Base-by-base conservation (phyloP, 2,329 filamentous ascomycete genomes). In the Knufia petricola region DNA sequence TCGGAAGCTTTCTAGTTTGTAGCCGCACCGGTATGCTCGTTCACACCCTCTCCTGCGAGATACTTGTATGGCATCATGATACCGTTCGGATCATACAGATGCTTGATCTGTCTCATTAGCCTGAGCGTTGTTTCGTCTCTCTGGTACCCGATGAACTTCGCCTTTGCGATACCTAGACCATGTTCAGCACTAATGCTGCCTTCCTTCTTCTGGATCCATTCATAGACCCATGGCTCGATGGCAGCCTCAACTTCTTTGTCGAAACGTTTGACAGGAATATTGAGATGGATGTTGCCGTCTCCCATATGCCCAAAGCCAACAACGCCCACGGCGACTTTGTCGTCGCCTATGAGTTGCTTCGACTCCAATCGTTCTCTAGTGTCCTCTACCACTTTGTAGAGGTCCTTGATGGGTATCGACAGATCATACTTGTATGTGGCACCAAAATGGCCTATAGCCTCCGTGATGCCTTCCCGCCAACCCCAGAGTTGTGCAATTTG, bases 61-160 rank as follows among this genome's bases (percentile, higher is more conserved):
- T 95, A 96, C 70, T 96, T 96, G 74, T 96, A 96, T 0, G 90
- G 90, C 69, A 95, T 96, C 87, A 96, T 94, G 68, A 96, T 96
- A 41, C 88, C 89, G 59, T 95, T 95, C 61, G 89, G 92, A 69
- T 98, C 92, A 67, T 94, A 98, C 15, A 95, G 71, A 51, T 82
- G 76, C 77, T 98, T 98, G 64, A 96, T 81, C 69, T 94, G 85
- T 75, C 85, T 89, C 92, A 98, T 98, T 65, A 98, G 65, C 55
- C 75, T 79, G 58, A 98, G 74, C 79, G 90, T 92, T 12, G 81
- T 90, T 50, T 88, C 82, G 62, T 82, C 89, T 60, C 87, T 81
- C 69, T 87, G 95, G 70, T 96, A 96, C 24, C 86, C 84, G 65
- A 98, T 87, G 63, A 83, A 98, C 51, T 87, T 84, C 74, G 94